Conservation (phyloP, 768 basidiomycete species). For the Tylopilus plumbeoviolaceoides region DNA sequence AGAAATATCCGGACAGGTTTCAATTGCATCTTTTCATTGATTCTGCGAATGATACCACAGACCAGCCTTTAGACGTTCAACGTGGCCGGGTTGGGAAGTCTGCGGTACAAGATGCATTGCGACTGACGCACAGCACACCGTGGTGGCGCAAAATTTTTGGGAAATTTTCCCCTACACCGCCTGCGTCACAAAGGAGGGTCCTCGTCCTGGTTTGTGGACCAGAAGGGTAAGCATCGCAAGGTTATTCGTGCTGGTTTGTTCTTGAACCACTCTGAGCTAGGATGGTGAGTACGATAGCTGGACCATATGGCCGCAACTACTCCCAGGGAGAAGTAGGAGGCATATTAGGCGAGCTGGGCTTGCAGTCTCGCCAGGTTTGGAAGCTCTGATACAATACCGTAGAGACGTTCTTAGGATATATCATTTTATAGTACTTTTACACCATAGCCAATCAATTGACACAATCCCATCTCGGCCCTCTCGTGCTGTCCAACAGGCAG, state of each 20-base stretch:
- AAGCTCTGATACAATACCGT: constrained; percentile 44
- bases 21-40: constrained; percentile 63
- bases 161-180: constrained; percentile 1
- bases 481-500: not conserved
- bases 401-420: not conserved
- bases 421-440: not conserved
- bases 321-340: constrained; percentile 74
- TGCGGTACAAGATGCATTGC: constrained; percentile 43
- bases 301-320: constrained; percentile 70
- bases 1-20: constrained; percentile 51
- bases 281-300: constrained; percentile 73
- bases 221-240: constrained; percentile 53
- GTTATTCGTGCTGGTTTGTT: not conserved
- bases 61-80: constrained; percentile 27
- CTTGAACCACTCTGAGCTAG: constrained; percentile 33
- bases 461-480: not conserved
- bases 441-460: not conserved
- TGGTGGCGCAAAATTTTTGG: constrained; percentile 32
- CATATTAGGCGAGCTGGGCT: constrained; percentile 60
- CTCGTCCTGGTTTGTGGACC: constrained; percentile 82
- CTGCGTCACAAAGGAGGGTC: constrained; percentile 35
- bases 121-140: constrained; percentile 18
- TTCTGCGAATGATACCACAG: constrained; percentile 22
- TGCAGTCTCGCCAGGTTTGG: constrained; percentile 58
- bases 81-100: constrained; percentile 54